Conservation (phyloP, 805 yeast species). For the Phaffomyces antillensis region DNA sequence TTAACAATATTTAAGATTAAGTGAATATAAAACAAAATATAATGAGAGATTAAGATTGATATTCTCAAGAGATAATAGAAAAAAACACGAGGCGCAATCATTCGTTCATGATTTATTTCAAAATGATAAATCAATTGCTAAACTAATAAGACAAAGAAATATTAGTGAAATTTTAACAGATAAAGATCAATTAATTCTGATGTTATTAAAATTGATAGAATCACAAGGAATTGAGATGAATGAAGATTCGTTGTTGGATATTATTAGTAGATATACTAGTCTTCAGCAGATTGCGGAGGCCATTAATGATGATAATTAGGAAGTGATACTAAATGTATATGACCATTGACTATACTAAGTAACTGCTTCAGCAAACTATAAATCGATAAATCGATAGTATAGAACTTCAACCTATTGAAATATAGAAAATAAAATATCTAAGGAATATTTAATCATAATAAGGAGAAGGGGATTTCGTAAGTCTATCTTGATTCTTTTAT, state of each 20-base stretch:
- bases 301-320: no score
- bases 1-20: background rate
- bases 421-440: no score
- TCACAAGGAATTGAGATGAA: conserved; percentile 1
- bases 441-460: no score
- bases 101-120: conserved; percentile 3
- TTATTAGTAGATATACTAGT: conserved; percentile 1
- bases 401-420: no score
- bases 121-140: conserved; percentile 3
- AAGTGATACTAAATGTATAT: no score
- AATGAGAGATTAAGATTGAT: background rate
- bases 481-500: no score
- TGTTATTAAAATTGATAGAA: conserved; percentile 5
- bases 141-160: conserved; percentile 1
- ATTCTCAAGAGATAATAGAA: background rate
- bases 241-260: conserved; percentile 2
- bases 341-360: no score
- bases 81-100: background rate
- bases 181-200: conserved; percentile 1
- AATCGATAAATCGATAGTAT: no score
- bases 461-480: no score
- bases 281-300: conserved; percentile 2
- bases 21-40: background rate
- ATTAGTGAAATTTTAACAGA: background rate
- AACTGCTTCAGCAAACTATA: no score